These are phyloP conservation scores for Climacium dendroides DNA, from an alignment of 225 moss, liverwort and hornwort species.

Conservation along the genomic window DNA sequence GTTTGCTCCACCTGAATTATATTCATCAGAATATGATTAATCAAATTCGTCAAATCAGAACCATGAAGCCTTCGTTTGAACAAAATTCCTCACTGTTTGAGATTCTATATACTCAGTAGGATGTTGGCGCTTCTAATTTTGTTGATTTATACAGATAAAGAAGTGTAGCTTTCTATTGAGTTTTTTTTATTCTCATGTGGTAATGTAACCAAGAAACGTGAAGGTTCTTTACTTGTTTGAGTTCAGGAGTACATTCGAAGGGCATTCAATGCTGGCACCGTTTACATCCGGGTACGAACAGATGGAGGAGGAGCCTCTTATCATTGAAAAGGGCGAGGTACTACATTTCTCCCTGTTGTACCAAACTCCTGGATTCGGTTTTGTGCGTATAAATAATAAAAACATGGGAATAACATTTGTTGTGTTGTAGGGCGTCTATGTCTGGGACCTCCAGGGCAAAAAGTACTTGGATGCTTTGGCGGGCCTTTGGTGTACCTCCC, in stretches of 20 bases:
- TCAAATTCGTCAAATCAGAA: neutral
- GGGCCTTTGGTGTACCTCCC: conserved; percentile 85
- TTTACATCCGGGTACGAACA: conserved; percentile 73
- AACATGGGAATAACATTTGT: neutral
- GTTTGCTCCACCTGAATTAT: neutral
- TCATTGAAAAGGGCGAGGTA: conserved; percentile 73
- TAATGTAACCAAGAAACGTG: neutral
- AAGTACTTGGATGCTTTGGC: conserved; percentile 88
- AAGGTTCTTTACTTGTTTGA: neutral
- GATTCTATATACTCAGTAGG: neutral
- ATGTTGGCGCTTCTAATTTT: neutral
- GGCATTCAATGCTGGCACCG: conserved; percentile 87
- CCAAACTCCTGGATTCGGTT: neutral
- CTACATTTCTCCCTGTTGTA: neutral
- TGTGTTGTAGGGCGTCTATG: conserved; percentile 51
- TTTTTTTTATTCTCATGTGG: neutral
- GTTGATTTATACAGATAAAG: neutral
- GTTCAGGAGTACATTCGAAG: neutral
- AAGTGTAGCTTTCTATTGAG: neutral
- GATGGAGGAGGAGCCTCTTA: conserved; percentile 33
- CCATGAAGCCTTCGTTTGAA: neutral
- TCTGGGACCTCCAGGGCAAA: conserved; percentile 65
- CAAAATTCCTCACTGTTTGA: neutral
- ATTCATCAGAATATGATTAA: no score
- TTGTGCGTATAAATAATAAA: neutral